Evolutionary conservation across 192 early-diverging fungal genomes (phyloP).

Genomic region (Lobosporangium transversale): DNA sequence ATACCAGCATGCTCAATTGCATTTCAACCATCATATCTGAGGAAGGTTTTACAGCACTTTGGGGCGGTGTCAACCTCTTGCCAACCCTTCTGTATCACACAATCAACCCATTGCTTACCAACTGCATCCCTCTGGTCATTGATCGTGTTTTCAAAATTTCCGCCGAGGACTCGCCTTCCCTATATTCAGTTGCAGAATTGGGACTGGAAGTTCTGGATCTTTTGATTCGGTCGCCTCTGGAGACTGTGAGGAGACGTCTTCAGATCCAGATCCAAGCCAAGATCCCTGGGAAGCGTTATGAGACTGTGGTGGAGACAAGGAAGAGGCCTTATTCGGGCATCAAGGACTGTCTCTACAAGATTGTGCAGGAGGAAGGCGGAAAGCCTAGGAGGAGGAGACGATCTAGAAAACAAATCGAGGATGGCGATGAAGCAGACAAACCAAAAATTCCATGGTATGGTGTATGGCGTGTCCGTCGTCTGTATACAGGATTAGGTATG

Average conservation of each 20-base stretch:
- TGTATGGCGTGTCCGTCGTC: slow-evolving; percentile 68
- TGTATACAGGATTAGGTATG: slow-evolving; percentile 77
- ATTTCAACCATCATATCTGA: slow-evolving; percentile 80
- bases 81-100: slow-evolving; percentile 86
- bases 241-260: slow-evolving; percentile 86
- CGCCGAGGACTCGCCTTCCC: slow-evolving; percentile 68
- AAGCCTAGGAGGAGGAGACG: slow-evolving; percentile 22
- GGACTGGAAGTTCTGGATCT: slow-evolving; percentile 77
- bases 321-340: slow-evolving; percentile 80
- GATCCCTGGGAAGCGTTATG: slow-evolving; percentile 64
- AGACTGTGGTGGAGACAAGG: slow-evolving; percentile 71
- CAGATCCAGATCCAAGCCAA: slow-evolving; percentile 80
- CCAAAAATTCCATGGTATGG: slow-evolving; percentile 49
- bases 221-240: slow-evolving; percentile 83
- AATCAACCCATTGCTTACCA: slow-evolving; percentile 76
- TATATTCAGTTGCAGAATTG: slow-evolving; percentile 70
- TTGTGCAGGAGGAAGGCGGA: slow-evolving; percentile 81
- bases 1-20: slow-evolving; percentile 82
- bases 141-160: slow-evolving; percentile 70
- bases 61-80: slow-evolving; percentile 74
- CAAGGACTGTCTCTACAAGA: slow-evolving; percentile 70
- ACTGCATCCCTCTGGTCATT: slow-evolving; percentile 71
- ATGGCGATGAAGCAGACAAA: not conserved
- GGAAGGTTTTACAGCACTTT: slow-evolving; percentile 77
- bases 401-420: slow-evolving; percentile 14